A percentile compares a stretch with the other conserved stretches of the same genome.
phyloP scores from a whole-genome alignment of 1,139 yeast species.

The Keqinozyma sinolaborantium region DNA sequence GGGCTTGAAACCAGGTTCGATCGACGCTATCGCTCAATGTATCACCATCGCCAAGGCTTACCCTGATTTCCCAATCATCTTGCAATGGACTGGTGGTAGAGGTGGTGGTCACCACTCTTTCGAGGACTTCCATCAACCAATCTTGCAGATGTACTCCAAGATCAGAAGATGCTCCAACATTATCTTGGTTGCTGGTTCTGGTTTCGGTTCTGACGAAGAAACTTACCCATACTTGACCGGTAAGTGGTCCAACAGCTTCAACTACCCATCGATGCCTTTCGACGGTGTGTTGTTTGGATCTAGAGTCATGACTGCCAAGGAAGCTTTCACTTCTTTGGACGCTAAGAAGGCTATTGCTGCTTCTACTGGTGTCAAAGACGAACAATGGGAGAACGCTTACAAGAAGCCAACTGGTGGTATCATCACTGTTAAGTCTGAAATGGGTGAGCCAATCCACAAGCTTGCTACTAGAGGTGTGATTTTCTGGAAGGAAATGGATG shows the following conservation, averaged over 20 bases:
- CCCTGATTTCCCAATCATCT: constrained; percentile 91
- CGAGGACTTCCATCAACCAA: constrained; percentile 98
- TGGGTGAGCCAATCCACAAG: constrained; percentile 99
- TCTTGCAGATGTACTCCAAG: constrained; percentile 91
- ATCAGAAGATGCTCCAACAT: constrained; percentile 91
- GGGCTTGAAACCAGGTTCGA: constrained; percentile 96
- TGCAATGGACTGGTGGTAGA: constrained; percentile 99
- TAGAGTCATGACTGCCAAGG: constrained; percentile 96
- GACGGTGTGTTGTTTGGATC: constrained; percentile 97
- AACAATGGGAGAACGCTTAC: constrained; percentile 91
- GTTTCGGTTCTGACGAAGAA: constrained; percentile 95
- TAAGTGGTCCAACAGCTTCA: constrained; percentile 81
- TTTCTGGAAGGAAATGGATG: constrained; percentile 96
- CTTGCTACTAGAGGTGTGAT: constrained; percentile 97
- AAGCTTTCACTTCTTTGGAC: constrained; percentile 88
- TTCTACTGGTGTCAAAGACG: constrained; percentile 86
- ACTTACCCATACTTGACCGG: constrained; percentile 98
- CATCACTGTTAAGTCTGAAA: constrained; percentile 92
- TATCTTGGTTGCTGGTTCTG: constrained; percentile 93
- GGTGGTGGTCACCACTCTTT: constrained; percentile 99
- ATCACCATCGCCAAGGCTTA: constrained; percentile 91
- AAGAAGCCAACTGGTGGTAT: constrained; percentile 96
- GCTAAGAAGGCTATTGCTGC: constrained; percentile 91
- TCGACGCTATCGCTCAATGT: constrained; percentile 85
- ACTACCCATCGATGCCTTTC: constrained; percentile 98